Evolutionary conservation across 1,139 yeast genomes (phyloP), one percentile per base, ranked within the genome.

Genomic region (Pichia sp.): DNA sequence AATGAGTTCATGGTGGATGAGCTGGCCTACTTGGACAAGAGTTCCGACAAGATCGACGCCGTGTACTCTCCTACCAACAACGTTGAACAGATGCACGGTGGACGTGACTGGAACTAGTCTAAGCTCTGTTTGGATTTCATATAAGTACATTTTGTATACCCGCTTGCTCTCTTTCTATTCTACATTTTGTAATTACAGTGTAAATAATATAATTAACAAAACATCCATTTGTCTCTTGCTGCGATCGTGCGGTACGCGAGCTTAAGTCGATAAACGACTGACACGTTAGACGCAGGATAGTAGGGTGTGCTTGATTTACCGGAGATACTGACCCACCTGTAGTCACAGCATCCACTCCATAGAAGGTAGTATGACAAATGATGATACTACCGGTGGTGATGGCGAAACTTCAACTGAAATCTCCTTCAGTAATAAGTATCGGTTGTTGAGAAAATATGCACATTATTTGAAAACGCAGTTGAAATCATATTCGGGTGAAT

Each of bases 71-170:
- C 57, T 1, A 36, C 19, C 5, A 54, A 54, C 36, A 52, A 50
- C 13, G 53, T 36, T 13, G 56, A 53, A 7, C 59, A 58, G 41
- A 47, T 57, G 54, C 50, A 40, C 8, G 61, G 59, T 53, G 55
- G 54, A 13, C 54, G 55, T 47, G 48, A 46, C 23, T 57, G 57
- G 57, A 46, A 44, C 31, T 48, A 30, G 40, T 16, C 13, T 10
- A 5, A 13, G 8, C 23, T 13, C 30, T 31, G 10, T 8, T 16
- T 26, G n/a, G 13, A 36, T 15, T 5, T 11, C 15, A 36, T 13
- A 36, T 36, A 31, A 36, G 40, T 36, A 36, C 31, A 16, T 26
- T 42, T 16, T 8, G 7, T 42, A 42, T 42, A 42, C 26, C 30
- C 45, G 29, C 26, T 16, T 7, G 30, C n/a, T 42, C 30, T 11